phyloP scores from a whole-genome alignment of 805 yeast genomes.

The Blastobotrys robertii region DNA sequence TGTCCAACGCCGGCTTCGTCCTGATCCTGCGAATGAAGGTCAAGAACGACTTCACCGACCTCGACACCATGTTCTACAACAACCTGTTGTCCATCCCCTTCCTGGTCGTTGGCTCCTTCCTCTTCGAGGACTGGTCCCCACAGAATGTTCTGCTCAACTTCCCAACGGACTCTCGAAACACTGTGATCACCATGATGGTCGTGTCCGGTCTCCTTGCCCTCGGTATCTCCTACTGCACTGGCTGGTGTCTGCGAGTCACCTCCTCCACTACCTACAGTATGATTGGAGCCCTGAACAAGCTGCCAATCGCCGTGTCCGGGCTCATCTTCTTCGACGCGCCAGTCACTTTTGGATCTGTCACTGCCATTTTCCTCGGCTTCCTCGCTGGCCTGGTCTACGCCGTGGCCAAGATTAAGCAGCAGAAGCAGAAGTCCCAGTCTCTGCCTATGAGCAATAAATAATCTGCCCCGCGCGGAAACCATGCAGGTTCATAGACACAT shows the following conservation, averaged over 20 bases:
- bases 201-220: conserved; percentile 91
- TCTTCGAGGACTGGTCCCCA: conserved; percentile 89
- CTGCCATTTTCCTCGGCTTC: conserved; percentile 90
- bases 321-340: conserved; percentile 91
- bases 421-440: conserved; percentile 28
- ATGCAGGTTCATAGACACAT: too few species aligned
- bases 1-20: conserved; percentile 88
- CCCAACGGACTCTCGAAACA: conserved; percentile 58
- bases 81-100: conserved; percentile 90
- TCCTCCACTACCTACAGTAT: conserved; percentile 97
- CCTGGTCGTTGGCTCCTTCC: conserved; percentile 60
- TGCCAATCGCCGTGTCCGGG: conserved; percentile 95
- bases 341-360: conserved; percentile 81
- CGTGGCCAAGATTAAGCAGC: conserved; percentile 88
- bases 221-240: conserved; percentile 97
- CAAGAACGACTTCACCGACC: conserved; percentile 86
- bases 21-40: conserved; percentile 95
- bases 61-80: conserved; percentile 97
- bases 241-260: conserved; percentile 99
- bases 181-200: conserved; percentile 73
- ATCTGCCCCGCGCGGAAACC: too few species aligned
- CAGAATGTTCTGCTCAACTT: conserved; percentile 68
- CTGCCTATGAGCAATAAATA: conserved; percentile 16
- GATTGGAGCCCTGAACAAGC: conserved; percentile 98
- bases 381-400: conserved; percentile 94